A percentile compares a stretch with the other conserved stretches of the same genome.
phyloP scores from a whole-genome alignment of 352 stramenopile species.

The Phytophthora chlamydospora region DNA sequence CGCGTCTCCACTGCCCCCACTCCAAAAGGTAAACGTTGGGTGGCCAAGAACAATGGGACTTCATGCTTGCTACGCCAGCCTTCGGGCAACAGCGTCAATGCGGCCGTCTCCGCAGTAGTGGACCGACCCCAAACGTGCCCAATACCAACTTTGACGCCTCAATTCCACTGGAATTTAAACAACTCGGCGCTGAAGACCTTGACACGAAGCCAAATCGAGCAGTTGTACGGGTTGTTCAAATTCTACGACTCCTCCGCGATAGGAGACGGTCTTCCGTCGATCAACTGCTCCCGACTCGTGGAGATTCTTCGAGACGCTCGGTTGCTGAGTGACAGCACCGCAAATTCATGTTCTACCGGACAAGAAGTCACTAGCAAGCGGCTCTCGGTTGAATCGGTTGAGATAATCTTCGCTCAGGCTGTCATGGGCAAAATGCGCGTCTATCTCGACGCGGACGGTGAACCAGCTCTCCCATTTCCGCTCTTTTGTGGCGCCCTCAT shows the following conservation, averaged over 20 bases:
- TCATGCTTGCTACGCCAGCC: constrained; percentile 5
- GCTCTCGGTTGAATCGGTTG: constrained; percentile 20
- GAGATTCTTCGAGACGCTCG: constrained; percentile 47
- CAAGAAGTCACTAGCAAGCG: neutral
- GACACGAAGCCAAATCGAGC: constrained; percentile 29
- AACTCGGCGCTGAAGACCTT: constrained; percentile 32
- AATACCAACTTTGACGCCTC: constrained; percentile 21
- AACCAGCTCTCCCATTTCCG: constrained; percentile 58
- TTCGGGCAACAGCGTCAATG: neutral
- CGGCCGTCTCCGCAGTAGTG: neutral
- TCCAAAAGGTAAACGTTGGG: constrained; percentile 10
- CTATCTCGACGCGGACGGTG: constrained; percentile 55
- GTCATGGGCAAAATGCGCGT: constrained; percentile 63
- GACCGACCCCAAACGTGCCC: constrained; percentile 24
- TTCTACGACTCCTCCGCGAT: constrained; percentile 61
- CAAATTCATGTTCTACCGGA: too few relatives aligned
- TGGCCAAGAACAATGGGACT: constrained; percentile 1
- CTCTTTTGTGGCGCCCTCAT: constrained; percentile 62
- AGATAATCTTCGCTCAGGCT: constrained; percentile 61
- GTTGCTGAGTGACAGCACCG: constrained; percentile 15
- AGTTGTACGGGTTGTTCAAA: constrained; percentile 49
- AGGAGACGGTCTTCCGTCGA: constrained; percentile 48
- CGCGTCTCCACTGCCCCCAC: constrained; percentile 13
- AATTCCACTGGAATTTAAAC: constrained; percentile 62
- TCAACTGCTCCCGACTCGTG: constrained; percentile 46